Percentiles rank a stretch among this genome's conserved stretches.
Evolutionary conservation across 148 eudicot species (phyloP).

Genomic region (Rhododendron ferrugineum): DNA sequence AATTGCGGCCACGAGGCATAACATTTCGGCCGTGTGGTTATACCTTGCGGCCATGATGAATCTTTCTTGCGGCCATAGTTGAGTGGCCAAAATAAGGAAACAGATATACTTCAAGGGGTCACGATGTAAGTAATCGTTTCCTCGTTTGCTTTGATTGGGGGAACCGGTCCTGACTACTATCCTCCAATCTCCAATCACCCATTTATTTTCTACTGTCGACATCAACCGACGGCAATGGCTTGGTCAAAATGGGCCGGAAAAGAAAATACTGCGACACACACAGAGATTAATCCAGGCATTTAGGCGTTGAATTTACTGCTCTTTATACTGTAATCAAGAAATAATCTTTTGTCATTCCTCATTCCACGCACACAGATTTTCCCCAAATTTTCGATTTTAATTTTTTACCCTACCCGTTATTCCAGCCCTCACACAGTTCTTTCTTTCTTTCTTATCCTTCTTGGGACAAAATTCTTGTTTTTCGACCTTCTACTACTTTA

Average conservation of each 20-base stretch:
- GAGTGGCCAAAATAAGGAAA: background rate
- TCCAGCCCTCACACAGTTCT: background rate
- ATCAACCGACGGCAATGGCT: background rate
- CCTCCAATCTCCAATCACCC: background rate
- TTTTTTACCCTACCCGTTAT: background rate
- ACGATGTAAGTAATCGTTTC: background rate
- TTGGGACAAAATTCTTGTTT: background rate
- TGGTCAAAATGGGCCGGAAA: background rate
- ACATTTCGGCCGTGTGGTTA: no score
- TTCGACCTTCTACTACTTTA: background rate
- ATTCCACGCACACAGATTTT: background rate
- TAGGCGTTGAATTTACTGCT: background rate
- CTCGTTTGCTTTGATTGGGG: background rate
- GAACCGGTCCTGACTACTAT: background rate
- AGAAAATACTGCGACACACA: background rate
- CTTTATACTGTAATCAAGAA: background rate
- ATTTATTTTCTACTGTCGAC: background rate
- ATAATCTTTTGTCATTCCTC: background rate
- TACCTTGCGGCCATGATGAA: background rate
- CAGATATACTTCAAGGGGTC: background rate
- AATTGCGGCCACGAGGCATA: no score
- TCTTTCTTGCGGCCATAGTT: background rate
- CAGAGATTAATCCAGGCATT: background rate
- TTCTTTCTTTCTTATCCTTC: background rate
- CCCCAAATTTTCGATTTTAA: background rate